Conservation (phyloP, 768 basidiomycete species). For the Lactarius pseudohatsudake region DNA sequence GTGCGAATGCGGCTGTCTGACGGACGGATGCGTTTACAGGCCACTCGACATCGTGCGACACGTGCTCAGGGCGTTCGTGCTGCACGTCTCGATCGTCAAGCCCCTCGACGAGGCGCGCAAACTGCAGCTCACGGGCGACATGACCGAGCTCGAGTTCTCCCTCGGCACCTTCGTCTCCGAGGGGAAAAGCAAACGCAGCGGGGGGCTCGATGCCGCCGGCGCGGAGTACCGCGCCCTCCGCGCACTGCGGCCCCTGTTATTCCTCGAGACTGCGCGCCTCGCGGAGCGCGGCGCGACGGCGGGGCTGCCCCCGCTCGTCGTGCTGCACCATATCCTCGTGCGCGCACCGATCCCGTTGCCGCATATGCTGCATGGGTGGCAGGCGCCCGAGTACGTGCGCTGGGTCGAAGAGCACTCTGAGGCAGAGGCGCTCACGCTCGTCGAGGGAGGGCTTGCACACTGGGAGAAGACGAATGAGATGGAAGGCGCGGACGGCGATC, state of each 20-base stretch:
- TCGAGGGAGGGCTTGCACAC: slow-evolving; percentile 74
- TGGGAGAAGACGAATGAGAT: slow-evolving; percentile 74
- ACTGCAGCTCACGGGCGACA: slow-evolving; percentile 91
- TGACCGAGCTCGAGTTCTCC: slow-evolving; percentile 95
- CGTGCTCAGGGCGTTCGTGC: slow-evolving; percentile 80
- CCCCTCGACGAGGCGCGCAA: slow-evolving; percentile 93
- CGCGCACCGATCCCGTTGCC: slow-evolving; percentile 85
- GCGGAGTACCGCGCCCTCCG: slow-evolving; percentile 85
- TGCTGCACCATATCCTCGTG: slow-evolving; percentile 90
- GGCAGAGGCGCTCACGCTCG: slow-evolving; percentile 73
- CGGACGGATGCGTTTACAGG: slow-evolving; percentile 24
- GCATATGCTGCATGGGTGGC: slow-evolving; percentile 89
- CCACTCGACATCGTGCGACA: slow-evolving; percentile 61
- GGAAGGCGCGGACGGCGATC: slow-evolving; percentile 51
- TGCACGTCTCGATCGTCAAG: slow-evolving; percentile 91
- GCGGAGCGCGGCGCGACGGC: slow-evolving; percentile 63
- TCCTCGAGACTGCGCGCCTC: slow-evolving; percentile 77
- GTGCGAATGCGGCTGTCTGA: not conserved
- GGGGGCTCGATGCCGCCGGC: slow-evolving; percentile 71
- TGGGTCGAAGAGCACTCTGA: slow-evolving; percentile 93
- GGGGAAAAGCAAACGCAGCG: slow-evolving; percentile 51
- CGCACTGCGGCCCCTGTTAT: slow-evolving; percentile 86
- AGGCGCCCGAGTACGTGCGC: slow-evolving; percentile 92
- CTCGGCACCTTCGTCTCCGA: slow-evolving; percentile 75
- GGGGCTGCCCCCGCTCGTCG: slow-evolving; percentile 82